These are phyloP conservation scores for Saccharomycopsis fibuligera DNA, from an alignment of 805 yeast species.

Conservation along the genomic window DNA sequence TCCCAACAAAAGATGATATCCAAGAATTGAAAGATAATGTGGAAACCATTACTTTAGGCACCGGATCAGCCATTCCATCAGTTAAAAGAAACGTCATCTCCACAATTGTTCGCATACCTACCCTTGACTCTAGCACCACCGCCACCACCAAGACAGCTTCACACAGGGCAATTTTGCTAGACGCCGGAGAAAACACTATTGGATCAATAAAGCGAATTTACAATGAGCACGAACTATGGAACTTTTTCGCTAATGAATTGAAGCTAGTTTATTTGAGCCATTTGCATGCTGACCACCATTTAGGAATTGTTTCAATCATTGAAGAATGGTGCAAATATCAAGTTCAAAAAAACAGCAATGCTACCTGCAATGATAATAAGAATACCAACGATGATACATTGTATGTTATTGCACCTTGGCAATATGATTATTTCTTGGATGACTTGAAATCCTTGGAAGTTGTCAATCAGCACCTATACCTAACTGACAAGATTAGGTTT, in stretches of 20 bases:
- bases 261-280: slow-evolving; percentile 71
- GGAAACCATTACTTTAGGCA: slow-evolving; percentile 75
- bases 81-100: slow-evolving; percentile 80
- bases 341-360: slow-evolving; percentile 28
- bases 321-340: slow-evolving; percentile 54
- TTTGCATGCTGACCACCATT: slow-evolving; percentile 94
- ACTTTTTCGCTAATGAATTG: slow-evolving; percentile 50
- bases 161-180: slow-evolving; percentile 54
- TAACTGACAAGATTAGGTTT: slow-evolving; percentile 40
- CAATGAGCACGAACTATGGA: slow-evolving; percentile 37
- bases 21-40: slow-evolving; percentile 45
- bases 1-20: slow-evolving; percentile 21
- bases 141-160: slow-evolving; percentile 23
- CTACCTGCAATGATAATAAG: no score
- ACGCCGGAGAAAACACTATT: slow-evolving; percentile 93
- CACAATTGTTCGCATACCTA: slow-evolving; percentile 69
- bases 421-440: slow-evolving; percentile 53
- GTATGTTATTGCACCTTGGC: slow-evolving; percentile 69
- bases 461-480: slow-evolving; percentile 11
- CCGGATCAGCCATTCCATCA: slow-evolving; percentile 90
- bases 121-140: slow-evolving; percentile 19
- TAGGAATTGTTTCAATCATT: slow-evolving; percentile 71
- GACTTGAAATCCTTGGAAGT: slow-evolving; percentile 47
- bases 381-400: slow-evolving; percentile 36
- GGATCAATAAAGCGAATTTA: slow-evolving; percentile 64